These are phyloP conservation scores for Hyphopichia fennica DNA, from an alignment of 1,139 yeast species.

Conservation along the genomic window DNA sequence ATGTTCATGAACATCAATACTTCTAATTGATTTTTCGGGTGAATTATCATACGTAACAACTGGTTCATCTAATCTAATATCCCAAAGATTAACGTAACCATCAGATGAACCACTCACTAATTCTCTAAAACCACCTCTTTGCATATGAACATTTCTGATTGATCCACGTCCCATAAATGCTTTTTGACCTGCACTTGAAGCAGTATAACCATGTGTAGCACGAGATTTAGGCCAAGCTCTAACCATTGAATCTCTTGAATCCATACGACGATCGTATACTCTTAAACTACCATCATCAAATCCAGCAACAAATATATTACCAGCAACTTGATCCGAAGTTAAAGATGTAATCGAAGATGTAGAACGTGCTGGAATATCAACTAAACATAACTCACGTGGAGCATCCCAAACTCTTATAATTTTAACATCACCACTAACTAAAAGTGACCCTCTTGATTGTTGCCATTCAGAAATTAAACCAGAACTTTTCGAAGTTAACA, in stretches of 20 bases:
- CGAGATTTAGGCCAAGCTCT: constrained; percentile 62
- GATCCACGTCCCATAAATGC: constrained; percentile 44
- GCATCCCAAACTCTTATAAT: constrained; percentile 96
- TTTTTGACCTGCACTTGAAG: background rate
- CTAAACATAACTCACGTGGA: constrained; percentile 81
- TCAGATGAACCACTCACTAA: constrained; percentile 80
- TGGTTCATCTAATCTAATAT: constrained; percentile 72
- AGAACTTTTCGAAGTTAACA: constrained; percentile 76
- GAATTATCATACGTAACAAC: constrained; percentile 61
- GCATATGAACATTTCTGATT: constrained; percentile 86
- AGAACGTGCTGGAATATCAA: constrained; percentile 89
- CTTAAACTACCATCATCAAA: constrained; percentile 91
- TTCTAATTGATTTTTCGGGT: constrained; percentile 64
- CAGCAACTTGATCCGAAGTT: constrained; percentile 94
- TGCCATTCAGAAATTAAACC: constrained; percentile 96
- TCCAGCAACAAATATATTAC: constrained; percentile 88
- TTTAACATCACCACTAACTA: constrained; percentile 95
- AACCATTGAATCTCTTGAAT: constrained; percentile 84
- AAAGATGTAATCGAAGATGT: constrained; percentile 85
- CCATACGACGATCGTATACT: constrained; percentile 86
- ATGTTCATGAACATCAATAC: constrained; percentile 88
- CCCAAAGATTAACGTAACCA: constrained; percentile 89
- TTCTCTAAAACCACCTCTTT: constrained; percentile 93
- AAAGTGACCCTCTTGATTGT: constrained; percentile 86
- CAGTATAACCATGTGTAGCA: constrained; percentile 11